Evolutionary conservation across 768 basidiomycete genomes (phyloP), one percentile per base, ranked within the genome.

Genomic region (Pisolithus sp.): DNA sequence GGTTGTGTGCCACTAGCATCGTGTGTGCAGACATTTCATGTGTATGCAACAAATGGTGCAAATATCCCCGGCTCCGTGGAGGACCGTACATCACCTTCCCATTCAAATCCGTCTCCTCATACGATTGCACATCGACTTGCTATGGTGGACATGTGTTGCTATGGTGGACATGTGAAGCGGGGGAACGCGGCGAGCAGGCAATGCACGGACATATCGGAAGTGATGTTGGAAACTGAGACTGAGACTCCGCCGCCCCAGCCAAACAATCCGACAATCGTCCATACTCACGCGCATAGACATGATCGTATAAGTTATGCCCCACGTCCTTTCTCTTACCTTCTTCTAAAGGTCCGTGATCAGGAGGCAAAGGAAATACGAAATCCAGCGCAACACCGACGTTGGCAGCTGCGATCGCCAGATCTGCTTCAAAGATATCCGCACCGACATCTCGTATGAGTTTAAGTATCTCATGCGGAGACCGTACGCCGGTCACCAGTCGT

Each of bases 11-110:
- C 10, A 74, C 76, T 17, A 93, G 77, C 21, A 93, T 65, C 4
- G 88, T 62, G 57, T 93, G 89, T 1, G 89, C 85, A 0, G 84
- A 81, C 91, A 94, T 93, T 65, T 94, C 92, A 66, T 93, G 92
- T 6, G 91, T 91, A 48, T 86, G 83, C 34, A 93, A 70, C 13
- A 94, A 78, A 59, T 94, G 91, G 62, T 94, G 89, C 28, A 91
- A 47, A 57, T 93, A 94, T 2, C 86, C 85, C 13, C 77, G 74
- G 5, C 74, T 55, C 56, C 70, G 71, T 2, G 73, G 66, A 1
- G 71, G 68, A 23, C 61, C 62, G 46, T 66, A 64, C 46, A 5
- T 8, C 7, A 7, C 47, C 7, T 39, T 46, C 44, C 53, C 49
- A 9, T 24, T 48, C 3, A 40, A 12, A 41, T 2, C n/a, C 0